Evolutionary conservation across 345 rosid genomes (phyloP).

Genomic region (Brassica nigra): DNA sequence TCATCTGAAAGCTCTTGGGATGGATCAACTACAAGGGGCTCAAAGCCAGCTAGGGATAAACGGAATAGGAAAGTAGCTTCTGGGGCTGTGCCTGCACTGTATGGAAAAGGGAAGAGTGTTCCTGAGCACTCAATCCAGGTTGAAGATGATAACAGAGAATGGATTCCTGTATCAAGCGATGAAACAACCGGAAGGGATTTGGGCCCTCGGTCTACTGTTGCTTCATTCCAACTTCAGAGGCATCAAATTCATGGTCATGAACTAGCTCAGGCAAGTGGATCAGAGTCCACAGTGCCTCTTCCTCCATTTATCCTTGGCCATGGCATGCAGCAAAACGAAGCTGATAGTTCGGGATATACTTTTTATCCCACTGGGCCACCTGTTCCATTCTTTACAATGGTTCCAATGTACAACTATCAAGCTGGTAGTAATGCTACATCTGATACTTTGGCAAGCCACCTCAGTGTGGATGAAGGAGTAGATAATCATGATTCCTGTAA

Average conservation of each 20-base stretch:
- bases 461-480: constrained; percentile 51
- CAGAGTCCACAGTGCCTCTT: constrained; percentile 64
- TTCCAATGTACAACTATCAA: constrained; percentile 58
- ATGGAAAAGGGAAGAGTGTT: constrained; percentile 65
- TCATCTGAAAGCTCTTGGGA: constrained; percentile 93
- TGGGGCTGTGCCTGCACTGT: constrained; percentile 43
- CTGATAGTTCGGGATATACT: constrained; percentile 63
- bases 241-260: constrained; percentile 69
- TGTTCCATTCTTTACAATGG: constrained; percentile 70
- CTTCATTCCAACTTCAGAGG: constrained; percentile 58
- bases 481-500: constrained; percentile 57
- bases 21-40: constrained; percentile 61
- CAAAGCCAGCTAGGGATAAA: constrained; percentile 69
- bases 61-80: constrained; percentile 60
- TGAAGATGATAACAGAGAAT: constrained; percentile 69
- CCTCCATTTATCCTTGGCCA: constrained; percentile 63
- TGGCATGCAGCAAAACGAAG: constrained; percentile 61
- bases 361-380: constrained; percentile 84
- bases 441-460: constrained; percentile 58
- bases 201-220: constrained; percentile 49
- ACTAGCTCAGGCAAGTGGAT: constrained; percentile 61
- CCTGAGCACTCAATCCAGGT: constrained; percentile 67
- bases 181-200: constrained; percentile 60
- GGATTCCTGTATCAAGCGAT: constrained; percentile 50
- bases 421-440: constrained; percentile 52